phyloP scores from a whole-genome alignment of 352 stramenopile genomes.

The Phytopythium ostracodes region DNA sequence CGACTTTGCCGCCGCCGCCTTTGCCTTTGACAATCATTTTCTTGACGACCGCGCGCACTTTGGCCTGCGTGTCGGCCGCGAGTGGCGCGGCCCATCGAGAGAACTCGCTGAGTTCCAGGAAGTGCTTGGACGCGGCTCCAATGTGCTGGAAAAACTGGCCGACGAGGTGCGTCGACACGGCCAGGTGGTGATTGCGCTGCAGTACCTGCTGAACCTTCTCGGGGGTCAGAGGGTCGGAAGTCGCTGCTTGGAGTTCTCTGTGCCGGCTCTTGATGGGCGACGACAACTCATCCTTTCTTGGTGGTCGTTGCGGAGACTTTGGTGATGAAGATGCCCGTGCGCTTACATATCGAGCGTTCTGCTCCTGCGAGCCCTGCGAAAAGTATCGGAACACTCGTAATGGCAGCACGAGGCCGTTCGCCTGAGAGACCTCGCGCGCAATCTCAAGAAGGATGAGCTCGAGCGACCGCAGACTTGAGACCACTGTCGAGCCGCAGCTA shows the following conservation, averaged over 20 bases:
- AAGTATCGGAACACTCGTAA: constrained; percentile 24
- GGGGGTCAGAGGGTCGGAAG: constrained; percentile 32
- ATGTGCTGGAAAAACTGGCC: constrained; percentile 54
- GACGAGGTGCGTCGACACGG: constrained; percentile 38
- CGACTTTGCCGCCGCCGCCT: constrained; percentile 32
- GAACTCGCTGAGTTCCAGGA: constrained; percentile 40
- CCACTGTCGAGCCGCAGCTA: background rate
- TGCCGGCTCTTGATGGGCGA: constrained; percentile 11
- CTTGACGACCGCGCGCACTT: constrained; percentile 26
- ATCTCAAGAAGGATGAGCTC: constrained; percentile 37
- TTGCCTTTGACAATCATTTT: constrained; percentile 48
- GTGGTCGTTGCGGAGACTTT: background rate
- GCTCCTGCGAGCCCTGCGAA: constrained; percentile 7
- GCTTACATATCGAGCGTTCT: background rate
- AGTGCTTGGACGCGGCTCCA: constrained; percentile 33
- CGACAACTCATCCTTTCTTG: constrained; percentile 6
- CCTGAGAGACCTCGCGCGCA: constrained; percentile 13
- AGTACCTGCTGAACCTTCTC: constrained; percentile 31
- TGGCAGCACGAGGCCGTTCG: constrained; percentile 20
- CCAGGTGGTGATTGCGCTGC: constrained; percentile 19
- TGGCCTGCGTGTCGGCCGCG: constrained; percentile 21
- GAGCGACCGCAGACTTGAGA: constrained; percentile 27
- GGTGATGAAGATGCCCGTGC: background rate
- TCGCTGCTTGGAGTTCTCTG: constrained; percentile 14
- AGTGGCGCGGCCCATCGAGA: constrained; percentile 38